Base-by-base conservation (phyloP, 306 rosid species). In the Vigna trinervia region DNA sequence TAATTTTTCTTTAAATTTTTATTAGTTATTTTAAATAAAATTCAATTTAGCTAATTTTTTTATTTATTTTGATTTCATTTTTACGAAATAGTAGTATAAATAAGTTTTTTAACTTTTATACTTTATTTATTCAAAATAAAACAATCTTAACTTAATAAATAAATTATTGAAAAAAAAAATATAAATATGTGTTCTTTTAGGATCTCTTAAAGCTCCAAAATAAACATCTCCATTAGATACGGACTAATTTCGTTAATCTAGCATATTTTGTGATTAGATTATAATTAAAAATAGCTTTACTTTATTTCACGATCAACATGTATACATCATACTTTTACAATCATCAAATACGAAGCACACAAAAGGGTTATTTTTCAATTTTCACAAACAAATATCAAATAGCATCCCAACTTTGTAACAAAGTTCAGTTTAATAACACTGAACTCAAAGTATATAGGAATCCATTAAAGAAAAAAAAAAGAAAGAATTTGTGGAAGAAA, bases 381-480 rank as follows among this genome's bases (percentile, higher is more conserved):
- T 30, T 54, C 70, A 69, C 83, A 82, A 86, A 77, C 78, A 81
- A 82, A 71, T 76, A 78, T 45, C 51, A 80, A 79, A 54, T 76
- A 39, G 39, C 86, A 20, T 45, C 54, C 85, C 81, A 71, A 68
- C 78, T 69, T 78, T 74, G 69, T 60, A 73, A 77, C 66, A 39
- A 26, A 82, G 73, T 22, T 79, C 79, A 63, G 84, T 71, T 78
- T 78, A 79, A 79, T 50, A 62, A 71, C 5, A 75, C 77, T 43
- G 78, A 78, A 79, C 78, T 80, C 77, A 39, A 73, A 77, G 73
- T 71, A 73, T 4, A 73, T 4, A 73, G 15, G 56, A 28, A 64
- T 54, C 58, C 45, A 66, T 50, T 23, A 50, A 74, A 75, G n/a
- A 5, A 46, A 68, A 3, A 3, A 12, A 3, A 30, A 30, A 20